These are phyloP conservation scores for Mycena indigotica DNA, from an alignment of 768 basidiomycete species.

Conservation along the genomic window DNA sequence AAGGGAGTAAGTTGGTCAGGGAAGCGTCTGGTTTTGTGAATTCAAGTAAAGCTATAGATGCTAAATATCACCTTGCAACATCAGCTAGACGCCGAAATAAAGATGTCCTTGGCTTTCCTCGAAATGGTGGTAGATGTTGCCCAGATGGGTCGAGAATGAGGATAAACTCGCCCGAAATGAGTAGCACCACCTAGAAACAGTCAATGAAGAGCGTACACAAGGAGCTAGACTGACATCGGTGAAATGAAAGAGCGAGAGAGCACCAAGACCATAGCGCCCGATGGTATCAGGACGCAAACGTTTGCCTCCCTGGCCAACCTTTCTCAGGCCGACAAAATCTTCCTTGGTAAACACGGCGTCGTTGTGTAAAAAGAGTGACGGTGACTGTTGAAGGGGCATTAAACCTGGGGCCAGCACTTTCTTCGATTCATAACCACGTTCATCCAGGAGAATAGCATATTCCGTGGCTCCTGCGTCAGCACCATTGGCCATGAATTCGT, in stretches of 20 bases:
- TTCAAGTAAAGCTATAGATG: too few species aligned
- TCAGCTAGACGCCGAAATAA: constrained; percentile 5
- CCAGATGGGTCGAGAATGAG: constrained; percentile 32
- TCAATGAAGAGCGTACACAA: neutral
- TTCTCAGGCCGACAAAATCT: constrained; percentile 30
- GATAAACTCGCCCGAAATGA: constrained; percentile 25
- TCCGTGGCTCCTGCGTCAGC: constrained; percentile 28
- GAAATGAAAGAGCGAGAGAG: constrained; percentile 33
- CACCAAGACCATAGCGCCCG: constrained; percentile 34
- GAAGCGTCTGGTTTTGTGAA: constrained; percentile 13
- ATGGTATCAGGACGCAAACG: constrained; percentile 25
- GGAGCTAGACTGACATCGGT: constrained; percentile 25
- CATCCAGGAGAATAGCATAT: constrained; percentile 25
- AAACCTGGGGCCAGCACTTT: constrained; percentile 17
- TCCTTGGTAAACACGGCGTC: constrained; percentile 25
- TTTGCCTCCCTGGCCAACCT: constrained; percentile 33
- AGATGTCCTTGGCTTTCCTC: constrained; percentile 14
- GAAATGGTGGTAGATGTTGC: constrained; percentile 22
- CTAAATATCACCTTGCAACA: constrained; percentile 3
- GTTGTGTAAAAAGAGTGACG: constrained; percentile 32
- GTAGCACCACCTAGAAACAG: constrained; percentile 25
- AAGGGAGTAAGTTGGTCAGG: constrained; percentile 18
- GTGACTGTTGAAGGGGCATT: constrained; percentile 10
- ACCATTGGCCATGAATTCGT: constrained; percentile 35
- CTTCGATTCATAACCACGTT: constrained; percentile 12